phyloP scores from a whole-genome alignment of 176 grass and related monocot genomes.

The Cocos nucifera region DNA sequence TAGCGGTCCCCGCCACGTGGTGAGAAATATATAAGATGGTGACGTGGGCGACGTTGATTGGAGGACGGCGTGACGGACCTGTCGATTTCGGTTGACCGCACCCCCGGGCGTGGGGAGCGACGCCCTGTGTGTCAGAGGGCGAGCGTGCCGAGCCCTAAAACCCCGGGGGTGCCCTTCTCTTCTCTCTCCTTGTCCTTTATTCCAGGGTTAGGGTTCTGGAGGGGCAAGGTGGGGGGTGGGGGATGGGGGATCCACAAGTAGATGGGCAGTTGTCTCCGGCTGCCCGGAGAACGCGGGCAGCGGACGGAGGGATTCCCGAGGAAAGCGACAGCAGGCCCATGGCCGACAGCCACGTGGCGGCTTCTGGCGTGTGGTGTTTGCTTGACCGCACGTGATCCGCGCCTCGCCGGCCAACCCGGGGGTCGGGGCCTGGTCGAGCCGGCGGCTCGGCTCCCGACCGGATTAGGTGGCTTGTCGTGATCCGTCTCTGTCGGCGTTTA shows the following conservation, averaged over 20 bases:
- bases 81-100: no score
- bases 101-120: background rate
- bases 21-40: no score
- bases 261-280: background rate
- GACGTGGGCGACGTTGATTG: no score
- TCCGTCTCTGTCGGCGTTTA: no score
- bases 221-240: background rate
- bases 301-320: conserved; percentile 22
- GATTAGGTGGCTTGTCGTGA: background rate
- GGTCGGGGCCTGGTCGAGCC: no score
- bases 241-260: background rate
- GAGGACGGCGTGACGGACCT: no score
- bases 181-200: no score
- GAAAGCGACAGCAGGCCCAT: conserved; percentile 41
- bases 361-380: conserved; percentile 16
- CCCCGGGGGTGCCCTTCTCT: background rate
- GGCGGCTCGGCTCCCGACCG: conserved; percentile 20
- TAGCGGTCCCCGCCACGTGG: no score
- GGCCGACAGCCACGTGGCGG: conserved; percentile 43
- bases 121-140: no score
- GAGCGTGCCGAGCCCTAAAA: background rate
- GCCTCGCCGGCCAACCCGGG: background rate
- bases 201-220: no score
- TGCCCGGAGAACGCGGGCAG: conserved; percentile 9
- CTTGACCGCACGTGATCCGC: conserved; percentile 18